Percentiles rank a stretch among this genome's conserved stretches.
Evolutionary conservation across 2,329 filamentous ascomycete species (phyloP).

Genomic region (Chalara sp.): DNA sequence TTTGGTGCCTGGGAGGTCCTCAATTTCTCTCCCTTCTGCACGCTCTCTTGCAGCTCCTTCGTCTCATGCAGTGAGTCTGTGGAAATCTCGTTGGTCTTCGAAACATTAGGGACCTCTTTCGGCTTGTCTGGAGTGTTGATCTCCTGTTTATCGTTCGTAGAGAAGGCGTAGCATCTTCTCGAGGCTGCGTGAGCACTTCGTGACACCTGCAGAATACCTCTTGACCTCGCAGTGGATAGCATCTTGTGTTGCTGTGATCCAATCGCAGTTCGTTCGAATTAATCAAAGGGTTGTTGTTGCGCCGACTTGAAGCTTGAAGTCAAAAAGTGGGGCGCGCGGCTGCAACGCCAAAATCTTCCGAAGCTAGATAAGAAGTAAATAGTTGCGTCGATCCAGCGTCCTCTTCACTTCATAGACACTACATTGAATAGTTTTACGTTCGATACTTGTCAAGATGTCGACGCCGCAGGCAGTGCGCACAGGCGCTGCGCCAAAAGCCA

Average conservation of each 20-base stretch:
- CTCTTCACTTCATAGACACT: too few relatives aligned
- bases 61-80: slow-evolving; percentile 42
- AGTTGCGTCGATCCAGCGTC: too few relatives aligned
- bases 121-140: slow-evolving; percentile 35
- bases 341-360: too few relatives aligned
- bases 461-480: slow-evolving; percentile 11
- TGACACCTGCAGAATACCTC: slow-evolving; percentile 32
- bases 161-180: slow-evolving; percentile 26
- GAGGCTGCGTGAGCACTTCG: slow-evolving; percentile 23
- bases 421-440: neutral
- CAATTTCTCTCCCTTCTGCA: slow-evolving; percentile 31
- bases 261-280: slow-evolving; percentile 11
- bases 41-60: slow-evolving; percentile 46
- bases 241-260: slow-evolving; percentile 27
- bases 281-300: too few relatives aligned
- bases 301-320: too few relatives aligned
- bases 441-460: slow-evolving; percentile 20
- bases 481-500: slow-evolving; percentile 49
- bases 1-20: slow-evolving; percentile 71
- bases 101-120: slow-evolving; percentile 45
- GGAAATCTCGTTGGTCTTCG: slow-evolving; percentile 53
- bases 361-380: too few relatives aligned
- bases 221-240: slow-evolving; percentile 35
- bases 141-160: slow-evolving; percentile 42
- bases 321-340: too few relatives aligned